These are phyloP conservation scores for Clonostachys rhizophaga DNA, from an alignment of 2,329 filamentous ascomycete genomes.

Conservation along the genomic window DNA sequence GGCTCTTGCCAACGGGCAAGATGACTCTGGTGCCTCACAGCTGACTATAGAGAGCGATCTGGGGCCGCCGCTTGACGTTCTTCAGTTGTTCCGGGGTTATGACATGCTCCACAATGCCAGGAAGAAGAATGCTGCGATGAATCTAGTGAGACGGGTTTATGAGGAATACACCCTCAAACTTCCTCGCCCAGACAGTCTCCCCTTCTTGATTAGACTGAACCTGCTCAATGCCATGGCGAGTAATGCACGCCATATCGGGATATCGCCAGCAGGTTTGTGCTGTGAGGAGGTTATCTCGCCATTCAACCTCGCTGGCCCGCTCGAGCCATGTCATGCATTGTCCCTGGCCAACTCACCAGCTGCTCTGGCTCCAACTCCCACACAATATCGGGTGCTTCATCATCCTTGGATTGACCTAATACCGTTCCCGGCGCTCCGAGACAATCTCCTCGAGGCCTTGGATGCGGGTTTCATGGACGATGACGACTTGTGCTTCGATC, in stretches of 20 bases:
- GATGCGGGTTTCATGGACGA: conserved; percentile 1
- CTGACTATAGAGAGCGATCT: too few relatives aligned
- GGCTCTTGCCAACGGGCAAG: too few relatives aligned
- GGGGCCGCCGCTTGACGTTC: neutral
- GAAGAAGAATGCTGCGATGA: too few relatives aligned
- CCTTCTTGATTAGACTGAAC: conserved; percentile 5
- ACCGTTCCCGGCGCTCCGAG: conserved; percentile 23
- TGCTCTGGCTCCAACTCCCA: conserved; percentile 1
- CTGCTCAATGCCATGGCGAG: conserved; percentile 2
- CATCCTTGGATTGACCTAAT: conserved; percentile 29
- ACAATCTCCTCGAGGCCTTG: conserved; percentile 17
- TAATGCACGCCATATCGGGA: conserved; percentile 3
- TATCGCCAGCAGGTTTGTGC: conserved; percentile 3
- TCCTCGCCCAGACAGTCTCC: too few relatives aligned
- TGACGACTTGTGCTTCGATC: conserved; percentile 11
- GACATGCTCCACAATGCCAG: too few relatives aligned
- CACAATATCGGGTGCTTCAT: conserved; percentile 11
- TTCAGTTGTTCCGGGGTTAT: neutral
- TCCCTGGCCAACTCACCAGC: neutral
- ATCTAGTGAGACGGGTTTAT: too few relatives aligned
- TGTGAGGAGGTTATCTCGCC: conserved; percentile 3
- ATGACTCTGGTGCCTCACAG: too few relatives aligned
- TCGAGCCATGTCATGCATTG: neutral
- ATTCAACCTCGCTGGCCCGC: neutral
- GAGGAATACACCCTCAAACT: too few relatives aligned